phyloP scores from a whole-genome alignment of 257 asterid genomes.

The Handroanthus guayacan region DNA sequence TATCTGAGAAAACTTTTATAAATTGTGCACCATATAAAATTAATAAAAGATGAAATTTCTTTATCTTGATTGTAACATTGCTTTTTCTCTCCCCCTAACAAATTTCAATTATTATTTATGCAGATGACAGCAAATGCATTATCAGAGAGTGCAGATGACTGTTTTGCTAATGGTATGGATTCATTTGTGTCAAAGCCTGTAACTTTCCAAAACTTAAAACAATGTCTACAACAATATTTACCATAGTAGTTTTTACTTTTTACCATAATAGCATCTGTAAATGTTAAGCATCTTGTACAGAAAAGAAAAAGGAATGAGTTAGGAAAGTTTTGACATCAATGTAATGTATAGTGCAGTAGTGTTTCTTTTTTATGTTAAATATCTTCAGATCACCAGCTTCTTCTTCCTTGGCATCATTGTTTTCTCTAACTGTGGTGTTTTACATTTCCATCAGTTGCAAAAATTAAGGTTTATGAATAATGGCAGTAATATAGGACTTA shows the following conservation, averaged over 20 bases:
- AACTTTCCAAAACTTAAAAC: slow-evolving; percentile 70
- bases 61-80: not conserved
- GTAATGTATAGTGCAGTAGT: slow-evolving; percentile 23
- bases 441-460: too few relatives aligned
- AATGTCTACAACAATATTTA: slow-evolving; percentile 69
- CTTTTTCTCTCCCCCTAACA: not conserved
- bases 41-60: not conserved
- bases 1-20: too few relatives aligned
- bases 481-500: too few relatives aligned
- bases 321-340: slow-evolving; percentile 70
- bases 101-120: slow-evolving; percentile 4
- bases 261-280: slow-evolving; percentile 47
- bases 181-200: slow-evolving; percentile 88
- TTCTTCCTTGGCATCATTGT: not conserved
- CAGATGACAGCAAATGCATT: slow-evolving; percentile 94
- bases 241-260: slow-evolving; percentile 27
- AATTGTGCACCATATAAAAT: too few relatives aligned
- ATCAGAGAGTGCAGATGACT: slow-evolving; percentile 89
- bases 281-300: slow-evolving; percentile 59
- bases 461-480: too few relatives aligned
- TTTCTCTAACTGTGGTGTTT: not conserved
- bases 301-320: slow-evolving; percentile 49
- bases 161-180: slow-evolving; percentile 90
- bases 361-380: slow-evolving; percentile 19
- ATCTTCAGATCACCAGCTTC: slow-evolving; percentile 20